These are phyloP conservation scores for Chaetoceros tenuissimus DNA, from an alignment of 108 stramenopile species.

Conservation along the genomic window DNA sequence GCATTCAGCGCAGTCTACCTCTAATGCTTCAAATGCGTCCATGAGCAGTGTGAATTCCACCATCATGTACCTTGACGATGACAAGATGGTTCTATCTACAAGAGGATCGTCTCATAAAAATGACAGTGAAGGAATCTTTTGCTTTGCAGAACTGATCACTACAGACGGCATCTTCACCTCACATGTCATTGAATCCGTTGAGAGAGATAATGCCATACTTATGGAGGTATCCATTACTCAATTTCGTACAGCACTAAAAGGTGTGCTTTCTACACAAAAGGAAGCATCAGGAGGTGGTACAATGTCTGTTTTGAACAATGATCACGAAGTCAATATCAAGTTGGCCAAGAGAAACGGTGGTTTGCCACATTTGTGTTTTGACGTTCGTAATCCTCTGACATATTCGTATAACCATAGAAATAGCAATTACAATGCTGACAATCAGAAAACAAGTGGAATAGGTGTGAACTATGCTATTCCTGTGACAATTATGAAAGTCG, in stretches of 20 bases:
- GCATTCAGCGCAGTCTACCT: too few relatives aligned
- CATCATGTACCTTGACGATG: too few relatives aligned
- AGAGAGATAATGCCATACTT: constrained; percentile 74
- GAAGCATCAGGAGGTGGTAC: background rate
- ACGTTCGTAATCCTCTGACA: too few relatives aligned
- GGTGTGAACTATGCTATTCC: constrained; percentile 80
- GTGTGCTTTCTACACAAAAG: constrained; percentile 30
- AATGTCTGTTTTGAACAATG: background rate
- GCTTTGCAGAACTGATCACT: constrained; percentile 65
- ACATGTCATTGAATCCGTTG: constrained; percentile 72
- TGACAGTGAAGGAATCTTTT: constrained; percentile 60
- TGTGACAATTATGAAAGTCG: constrained; percentile 55
- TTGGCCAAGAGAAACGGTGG: constrained; percentile 64
- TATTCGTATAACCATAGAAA: too few relatives aligned
- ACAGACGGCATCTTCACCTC: constrained; percentile 60
- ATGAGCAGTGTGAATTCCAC: too few relatives aligned
- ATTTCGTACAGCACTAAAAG: constrained; percentile 62
- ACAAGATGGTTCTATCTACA: too few relatives aligned
- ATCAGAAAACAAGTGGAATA: too few relatives aligned
- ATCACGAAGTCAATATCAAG: constrained; percentile 42
- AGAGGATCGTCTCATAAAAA: too few relatives aligned
- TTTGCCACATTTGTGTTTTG: too few relatives aligned
- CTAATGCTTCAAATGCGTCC: too few relatives aligned
- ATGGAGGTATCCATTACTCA: constrained; percentile 76
- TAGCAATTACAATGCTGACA: too few relatives aligned